Conservation (phyloP, 2,329 filamentous ascomycete genomes). For the Exophiala sp. region DNA sequence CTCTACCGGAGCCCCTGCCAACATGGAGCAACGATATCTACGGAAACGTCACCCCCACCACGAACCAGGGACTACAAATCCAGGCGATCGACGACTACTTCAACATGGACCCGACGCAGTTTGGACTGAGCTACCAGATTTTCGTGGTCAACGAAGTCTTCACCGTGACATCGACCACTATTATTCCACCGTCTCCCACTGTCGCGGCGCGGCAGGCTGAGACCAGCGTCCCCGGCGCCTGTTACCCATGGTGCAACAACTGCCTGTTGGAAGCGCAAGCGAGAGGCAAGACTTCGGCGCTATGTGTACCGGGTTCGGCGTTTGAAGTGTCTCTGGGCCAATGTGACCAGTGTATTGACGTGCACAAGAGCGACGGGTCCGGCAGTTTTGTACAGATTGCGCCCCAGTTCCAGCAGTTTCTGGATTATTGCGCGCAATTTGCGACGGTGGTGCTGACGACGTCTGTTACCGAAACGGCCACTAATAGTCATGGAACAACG, state of each 20-base stretch:
- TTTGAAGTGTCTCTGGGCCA: slow-evolving; percentile 37
- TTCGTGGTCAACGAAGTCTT: slow-evolving; percentile 46
- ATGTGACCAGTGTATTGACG: slow-evolving; percentile 44
- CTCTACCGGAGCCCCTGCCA: slow-evolving; percentile 28
- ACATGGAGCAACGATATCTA: slow-evolving; percentile 29
- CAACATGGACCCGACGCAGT: slow-evolving; percentile 57
- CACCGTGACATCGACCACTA: slow-evolving; percentile 44
- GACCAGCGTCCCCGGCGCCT: slow-evolving; percentile 42
- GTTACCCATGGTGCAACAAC: slow-evolving; percentile 51
- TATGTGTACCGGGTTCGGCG: slow-evolving; percentile 43
- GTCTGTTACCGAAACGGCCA: slow-evolving; percentile 10
- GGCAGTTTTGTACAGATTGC: slow-evolving; percentile 34
- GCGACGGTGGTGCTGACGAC: slow-evolving; percentile 16
- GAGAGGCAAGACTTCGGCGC: slow-evolving; percentile 43
- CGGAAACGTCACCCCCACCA: slow-evolving; percentile 31
- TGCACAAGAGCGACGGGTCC: slow-evolving; percentile 25
- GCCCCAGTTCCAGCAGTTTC: slow-evolving; percentile 41
- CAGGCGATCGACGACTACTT: slow-evolving; percentile 46
- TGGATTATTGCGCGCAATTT: slow-evolving; percentile 41
- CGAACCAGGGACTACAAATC: slow-evolving; percentile 27
- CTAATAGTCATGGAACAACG: slow-evolving; percentile 8
- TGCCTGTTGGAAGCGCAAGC: slow-evolving; percentile 44
- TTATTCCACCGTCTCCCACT: slow-evolving; percentile 22
- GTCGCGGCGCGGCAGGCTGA: slow-evolving; percentile 26
- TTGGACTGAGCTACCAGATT: slow-evolving; percentile 59